Base-by-base conservation (phyloP, 768 basidiomycete species). In the Asterophora lycoperdoides region DNA sequence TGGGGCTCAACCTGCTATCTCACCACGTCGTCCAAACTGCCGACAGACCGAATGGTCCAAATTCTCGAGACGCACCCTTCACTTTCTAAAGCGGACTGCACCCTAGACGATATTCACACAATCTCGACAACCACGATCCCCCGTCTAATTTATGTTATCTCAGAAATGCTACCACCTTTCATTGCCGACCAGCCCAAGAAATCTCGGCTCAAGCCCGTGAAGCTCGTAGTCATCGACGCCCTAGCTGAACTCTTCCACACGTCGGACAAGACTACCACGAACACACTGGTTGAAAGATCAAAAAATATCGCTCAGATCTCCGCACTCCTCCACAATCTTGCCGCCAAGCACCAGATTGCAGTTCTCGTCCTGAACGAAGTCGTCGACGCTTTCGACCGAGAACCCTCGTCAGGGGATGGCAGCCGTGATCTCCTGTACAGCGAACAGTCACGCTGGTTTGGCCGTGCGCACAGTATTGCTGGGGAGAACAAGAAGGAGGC, bases 281-380 rank as follows among this genome's bases (percentile, higher is more conserved):
- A 68, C 6, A 82, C 81, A 2, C 77, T 94, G 13, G 71, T 84
- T 7, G 79, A 89, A 46, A 83, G 96, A 18, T 82, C 92, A 4
- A 78, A 78, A 53, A 76, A 80, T 52, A 72, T 98, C 23, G 71
- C 76, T 5, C 71, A 80, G 44, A 77, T 95, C 33, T 83, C 90
- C 0, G 68, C 75, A 14, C 69, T 78, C 34, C 77, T 98, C 4
- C 93, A 94, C 64, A 56, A 66, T 5, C 70, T 97, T 18, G 91
- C 90, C 0, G 70, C 68, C 56, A 70, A 68, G 46, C 71, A 87
- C 59, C 68, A 72, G 26, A 63, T 94, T 18, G 89, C 89, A 0
- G 71, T 98, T 17, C 66, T 97, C 18, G 82, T 96, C 41, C 68
- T 98, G 44, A 97, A 97, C 67, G 91, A 94, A 65, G 93, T 94